Evolutionary conservation across 2,329 filamentous ascomycete species (phyloP), one percentile per base, ranked within the genome.

Genomic region (Penicillium vulpinum): DNA sequence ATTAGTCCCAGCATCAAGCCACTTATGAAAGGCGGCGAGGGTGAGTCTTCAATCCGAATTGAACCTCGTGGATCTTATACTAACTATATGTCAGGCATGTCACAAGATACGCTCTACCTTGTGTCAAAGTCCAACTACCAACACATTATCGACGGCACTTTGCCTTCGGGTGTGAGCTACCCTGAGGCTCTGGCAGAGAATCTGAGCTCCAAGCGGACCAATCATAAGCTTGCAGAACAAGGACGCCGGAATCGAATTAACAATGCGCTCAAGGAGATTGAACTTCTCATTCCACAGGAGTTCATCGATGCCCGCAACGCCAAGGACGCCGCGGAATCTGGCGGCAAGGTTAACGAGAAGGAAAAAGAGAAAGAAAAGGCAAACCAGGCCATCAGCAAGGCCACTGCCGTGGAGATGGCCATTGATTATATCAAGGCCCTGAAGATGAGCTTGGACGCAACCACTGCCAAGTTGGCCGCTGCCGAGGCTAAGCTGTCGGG

Each of bases 81-180:
- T 56, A 49, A 58, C 48, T 38, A 47, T 36, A 24, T 56, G 5
- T 61, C 65, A 75, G 76, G 76, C 35, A 71, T 84, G 16, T 78
- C 83, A 21, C 80, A 83, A 35, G 83, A 87, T 56, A 85, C 86
- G n/a, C 83, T 91, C 28, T 83, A 97, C 43, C 82, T 99, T 28
- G 90, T 92, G 35, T 91, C 90, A 16, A 97, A 97, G 73, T 97
- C 93, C 2, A 99, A 99, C 70, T 99, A 99, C 69, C 93, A 97
- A 69, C 96, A 97, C 67, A 94, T 99, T 36, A 78, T 99, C 11
- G 94, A 97, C 72, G 94, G 94, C 47, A 97, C 92, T 49, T 88
- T 88, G 54, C 86, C 97, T 0, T 92, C 92, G 0, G 93, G 93
- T 13, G 89, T 97, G 13, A 89, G 89, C 1, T 97, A 97, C 66